Conservation (phyloP, 2,329 filamentous ascomycete genomes). For the Ilyonectria robusta region DNA sequence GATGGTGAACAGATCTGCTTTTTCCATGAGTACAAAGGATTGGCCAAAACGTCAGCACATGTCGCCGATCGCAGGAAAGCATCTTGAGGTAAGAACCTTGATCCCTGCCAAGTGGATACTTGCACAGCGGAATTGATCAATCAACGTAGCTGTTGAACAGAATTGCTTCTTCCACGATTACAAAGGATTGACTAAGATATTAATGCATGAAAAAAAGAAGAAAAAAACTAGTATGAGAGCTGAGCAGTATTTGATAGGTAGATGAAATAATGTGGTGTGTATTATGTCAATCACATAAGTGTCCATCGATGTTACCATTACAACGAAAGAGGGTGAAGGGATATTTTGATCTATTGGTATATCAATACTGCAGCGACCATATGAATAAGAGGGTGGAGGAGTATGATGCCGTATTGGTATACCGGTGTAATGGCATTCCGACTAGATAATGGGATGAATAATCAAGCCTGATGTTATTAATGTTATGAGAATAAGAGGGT, state of each 20-base stretch:
- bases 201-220: not conserved
- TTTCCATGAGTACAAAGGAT: constrained; percentile 7
- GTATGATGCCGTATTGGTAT: constrained; percentile 15
- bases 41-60: constrained; percentile 11
- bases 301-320: constrained; percentile 11
- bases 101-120: constrained; percentile 13
- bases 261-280: not conserved
- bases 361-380: constrained; percentile 15
- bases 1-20: too few relatives aligned
- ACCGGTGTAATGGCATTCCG: not conserved
- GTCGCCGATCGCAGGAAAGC: constrained; percentile 9
- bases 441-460: constrained; percentile 8
- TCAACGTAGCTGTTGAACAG: constrained; percentile 9
- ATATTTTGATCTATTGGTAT: not conserved
- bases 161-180: constrained; percentile 5
- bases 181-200: constrained; percentile 9
- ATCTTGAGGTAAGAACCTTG: constrained; percentile 9
- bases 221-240: not conserved
- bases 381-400: constrained; percentile 9
- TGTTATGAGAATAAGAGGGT: not conserved
- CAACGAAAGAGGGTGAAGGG: constrained; percentile 21
- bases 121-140: not conserved
- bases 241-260: too few relatives aligned
- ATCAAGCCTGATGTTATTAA: not conserved
- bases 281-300: constrained; percentile 2